Percentiles rank a stretch among this genome's conserved stretches.
Conservation (phyloP, 2,329 filamentous ascomycete genomes). For the Kalmusia sp. region DNA sequence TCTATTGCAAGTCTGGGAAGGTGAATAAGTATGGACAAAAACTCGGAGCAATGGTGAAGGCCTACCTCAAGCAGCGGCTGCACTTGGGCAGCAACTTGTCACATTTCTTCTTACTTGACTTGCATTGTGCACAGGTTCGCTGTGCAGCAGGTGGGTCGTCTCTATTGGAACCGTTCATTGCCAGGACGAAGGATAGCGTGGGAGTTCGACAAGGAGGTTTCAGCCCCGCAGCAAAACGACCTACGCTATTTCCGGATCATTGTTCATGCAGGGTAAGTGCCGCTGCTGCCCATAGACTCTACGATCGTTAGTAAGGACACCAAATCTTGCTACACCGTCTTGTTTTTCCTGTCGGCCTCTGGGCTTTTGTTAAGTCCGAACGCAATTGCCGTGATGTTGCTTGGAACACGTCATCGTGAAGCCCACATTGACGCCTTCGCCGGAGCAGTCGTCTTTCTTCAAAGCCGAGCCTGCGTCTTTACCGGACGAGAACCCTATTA, state of each 20-base stretch:
- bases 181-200: background rate
- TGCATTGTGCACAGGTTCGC: conserved; percentile 22
- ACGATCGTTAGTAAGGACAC: background rate
- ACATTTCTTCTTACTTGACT: conserved; percentile 27
- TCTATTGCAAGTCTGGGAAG: conserved; percentile 17
- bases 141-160: conserved; percentile 6
- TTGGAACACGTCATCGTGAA: conserved; percentile 7
- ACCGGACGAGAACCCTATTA: background rate
- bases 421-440: background rate
- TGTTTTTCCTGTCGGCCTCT: too few relatives aligned
- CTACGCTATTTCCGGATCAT: background rate
- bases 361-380: background rate
- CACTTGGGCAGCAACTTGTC: conserved; percentile 22
- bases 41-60: background rate
- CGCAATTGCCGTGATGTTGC: background rate
- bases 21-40: background rate
- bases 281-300: background rate
- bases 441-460: background rate
- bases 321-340: background rate
- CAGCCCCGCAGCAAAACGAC: background rate
- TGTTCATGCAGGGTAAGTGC: background rate
- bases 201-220: background rate
- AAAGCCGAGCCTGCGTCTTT: background rate
- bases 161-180: conserved; percentile 7
- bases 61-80: conserved; percentile 22